A percentile compares a stretch with the other conserved stretches of the same genome.
These are phyloP conservation scores for Periglandula ipomoeae DNA, from an alignment of 2,329 filamentous ascomycete species.

Conservation along the genomic window DNA sequence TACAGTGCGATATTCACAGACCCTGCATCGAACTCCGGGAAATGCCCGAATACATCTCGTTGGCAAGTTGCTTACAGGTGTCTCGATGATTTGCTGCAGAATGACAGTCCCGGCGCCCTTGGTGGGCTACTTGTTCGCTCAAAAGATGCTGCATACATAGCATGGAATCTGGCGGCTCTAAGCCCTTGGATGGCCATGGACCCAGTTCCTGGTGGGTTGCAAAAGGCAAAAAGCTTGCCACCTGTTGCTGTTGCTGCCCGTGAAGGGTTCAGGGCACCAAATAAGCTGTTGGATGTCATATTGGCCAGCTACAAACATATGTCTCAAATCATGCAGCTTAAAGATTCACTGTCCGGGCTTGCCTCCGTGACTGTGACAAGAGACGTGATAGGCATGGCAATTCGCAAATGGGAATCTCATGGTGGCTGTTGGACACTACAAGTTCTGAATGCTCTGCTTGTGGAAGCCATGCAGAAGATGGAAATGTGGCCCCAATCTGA, in stretches of 20 bases:
- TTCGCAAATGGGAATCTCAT: conserved; percentile 59
- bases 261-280: conserved; percentile 72
- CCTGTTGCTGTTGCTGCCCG: conserved; percentile 45
- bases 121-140: conserved; percentile 49
- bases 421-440: conserved; percentile 61
- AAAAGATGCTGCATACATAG: conserved; percentile 56
- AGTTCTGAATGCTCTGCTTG: conserved; percentile 56
- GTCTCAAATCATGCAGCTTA: conserved; percentile 52
- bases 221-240: conserved; percentile 44
- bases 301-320: conserved; percentile 55
- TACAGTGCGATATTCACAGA: conserved; percentile 69
- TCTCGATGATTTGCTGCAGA: conserved; percentile 41
- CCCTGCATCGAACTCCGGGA: conserved; percentile 43
- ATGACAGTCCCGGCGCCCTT: conserved; percentile 36
- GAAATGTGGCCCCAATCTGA: conserved; percentile 20
- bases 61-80: conserved; percentile 59
- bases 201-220: conserved; percentile 30
- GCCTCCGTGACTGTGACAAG: conserved; percentile 39
- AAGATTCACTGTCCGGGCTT: conserved; percentile 41
- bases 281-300: conserved; percentile 63
- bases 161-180: conserved; percentile 69
- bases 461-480: conserved; percentile 44
- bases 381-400: conserved; percentile 63
- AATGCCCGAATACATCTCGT: conserved; percentile 45
- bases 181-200: conserved; percentile 58